Evolutionary conservation across 2,329 filamentous ascomycete species (phyloP).

Genomic region (Aspergillus sp.): DNA sequence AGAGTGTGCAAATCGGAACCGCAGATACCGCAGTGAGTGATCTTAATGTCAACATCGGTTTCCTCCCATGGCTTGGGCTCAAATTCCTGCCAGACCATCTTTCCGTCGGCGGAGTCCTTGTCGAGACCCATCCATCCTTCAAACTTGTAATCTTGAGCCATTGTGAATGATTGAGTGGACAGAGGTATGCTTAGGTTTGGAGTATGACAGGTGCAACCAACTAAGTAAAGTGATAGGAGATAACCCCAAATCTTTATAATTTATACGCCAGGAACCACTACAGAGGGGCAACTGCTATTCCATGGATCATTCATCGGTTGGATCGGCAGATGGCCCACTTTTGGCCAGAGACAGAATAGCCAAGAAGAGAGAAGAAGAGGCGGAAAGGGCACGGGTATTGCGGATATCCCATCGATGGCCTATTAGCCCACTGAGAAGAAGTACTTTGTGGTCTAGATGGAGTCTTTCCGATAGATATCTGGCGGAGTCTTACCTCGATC

Average conservation of each 20-base stretch:
- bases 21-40: constrained; percentile 67
- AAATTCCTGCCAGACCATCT: constrained; percentile 58
- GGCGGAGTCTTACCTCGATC: constrained; percentile 40
- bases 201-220: no score
- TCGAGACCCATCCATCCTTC: constrained; percentile 60
- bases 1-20: constrained; percentile 62
- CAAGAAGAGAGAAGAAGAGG: background rate
- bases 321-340: constrained; percentile 1
- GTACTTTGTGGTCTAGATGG: background rate
- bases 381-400: background rate
- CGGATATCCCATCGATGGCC: background rate
- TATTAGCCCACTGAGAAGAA: no score
- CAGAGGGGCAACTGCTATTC: background rate
- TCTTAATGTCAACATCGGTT: constrained; percentile 64
- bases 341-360: constrained; percentile 3
- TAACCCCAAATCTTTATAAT: background rate
- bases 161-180: background rate
- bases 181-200: no score
- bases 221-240: no score
- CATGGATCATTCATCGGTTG: background rate
- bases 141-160: constrained; percentile 50
- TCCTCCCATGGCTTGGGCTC: constrained; percentile 68
- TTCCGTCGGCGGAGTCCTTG: constrained; percentile 52
- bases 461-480: no score
- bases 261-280: no score